A percentile compares a stretch with the other conserved stretches of the same genome.
These are phyloP conservation scores for Paramecium tetraurelia DNA, from an alignment of 73 alveolate species.

Conservation along the genomic window DNA sequence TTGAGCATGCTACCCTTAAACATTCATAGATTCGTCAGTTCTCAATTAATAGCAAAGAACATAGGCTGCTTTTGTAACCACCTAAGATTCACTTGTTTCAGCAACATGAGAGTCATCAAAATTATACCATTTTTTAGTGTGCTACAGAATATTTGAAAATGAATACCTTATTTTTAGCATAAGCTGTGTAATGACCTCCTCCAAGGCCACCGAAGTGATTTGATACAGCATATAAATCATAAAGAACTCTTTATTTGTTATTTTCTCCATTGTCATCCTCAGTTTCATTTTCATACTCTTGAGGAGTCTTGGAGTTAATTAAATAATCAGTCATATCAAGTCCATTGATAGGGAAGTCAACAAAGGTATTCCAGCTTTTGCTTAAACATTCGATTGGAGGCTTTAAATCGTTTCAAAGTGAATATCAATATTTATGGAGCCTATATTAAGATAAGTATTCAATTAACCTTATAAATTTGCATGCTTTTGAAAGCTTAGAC, in stretches of 20 bases:
- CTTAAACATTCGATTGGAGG: constrained; percentile 63
- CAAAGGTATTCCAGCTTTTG: constrained; percentile 72
- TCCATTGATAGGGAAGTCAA: constrained; percentile 71
- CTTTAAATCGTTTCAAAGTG: constrained; percentile 82
- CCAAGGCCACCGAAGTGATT: constrained; percentile 74
- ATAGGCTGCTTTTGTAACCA: constrained; percentile 25
- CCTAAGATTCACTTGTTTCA: neutral
- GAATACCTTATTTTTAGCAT: constrained; percentile 66
- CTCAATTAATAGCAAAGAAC: neutral
- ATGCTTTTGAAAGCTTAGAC: constrained; percentile 77
- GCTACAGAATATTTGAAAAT: neutral
- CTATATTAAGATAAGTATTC: constrained; percentile 46
- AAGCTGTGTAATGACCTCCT: constrained; percentile 86
- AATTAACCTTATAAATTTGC: constrained; percentile 20
- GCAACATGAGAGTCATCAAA: constrained; percentile 29
- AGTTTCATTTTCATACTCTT: constrained; percentile 54
- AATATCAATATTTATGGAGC: constrained; percentile 86
- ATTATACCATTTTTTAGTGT: neutral
- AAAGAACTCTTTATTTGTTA: constrained; percentile 8
- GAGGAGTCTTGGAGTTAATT: constrained; percentile 48
- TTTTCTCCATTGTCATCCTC: constrained; percentile 44
- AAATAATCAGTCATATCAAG: constrained; percentile 66
- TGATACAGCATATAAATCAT: constrained; percentile 78
- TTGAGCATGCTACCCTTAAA: neutral
- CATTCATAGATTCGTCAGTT: neutral